These are phyloP conservation scores for Metarhizium album DNA, from an alignment of 2,329 filamentous ascomycete species.

Conservation along the genomic window DNA sequence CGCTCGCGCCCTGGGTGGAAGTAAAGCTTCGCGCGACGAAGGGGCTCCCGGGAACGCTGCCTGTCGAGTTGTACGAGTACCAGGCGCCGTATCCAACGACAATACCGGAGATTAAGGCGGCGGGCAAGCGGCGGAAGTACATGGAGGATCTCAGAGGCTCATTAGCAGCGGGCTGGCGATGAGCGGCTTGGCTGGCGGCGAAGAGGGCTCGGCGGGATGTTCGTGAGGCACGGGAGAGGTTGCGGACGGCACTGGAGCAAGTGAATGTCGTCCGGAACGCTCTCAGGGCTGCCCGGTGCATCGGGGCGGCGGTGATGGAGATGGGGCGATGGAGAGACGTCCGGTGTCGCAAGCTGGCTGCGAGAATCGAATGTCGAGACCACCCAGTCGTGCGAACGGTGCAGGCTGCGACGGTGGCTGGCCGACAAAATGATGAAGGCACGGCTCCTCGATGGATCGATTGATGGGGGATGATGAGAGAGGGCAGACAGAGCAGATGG, in stretches of 20 bases:
- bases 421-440: background rate
- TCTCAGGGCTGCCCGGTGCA: constrained; percentile 64
- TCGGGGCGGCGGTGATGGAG: constrained; percentile 29
- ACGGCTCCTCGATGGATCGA: background rate
- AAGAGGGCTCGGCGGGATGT: constrained; percentile 29
- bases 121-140: constrained; percentile 59
- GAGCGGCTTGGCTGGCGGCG: constrained; percentile 10
- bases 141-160: constrained; percentile 57
- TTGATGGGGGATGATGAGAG: background rate
- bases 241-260: constrained; percentile 51
- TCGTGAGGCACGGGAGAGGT: constrained; percentile 35
- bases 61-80: constrained; percentile 52
- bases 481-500: background rate
- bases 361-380: background rate
- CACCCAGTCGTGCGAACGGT: background rate
- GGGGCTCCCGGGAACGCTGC: constrained; percentile 18
- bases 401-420: background rate
- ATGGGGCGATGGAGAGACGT: background rate
- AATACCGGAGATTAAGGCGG: constrained; percentile 57
- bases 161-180: constrained; percentile 30
- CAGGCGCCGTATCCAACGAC: constrained; percentile 64
- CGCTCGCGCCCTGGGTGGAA: constrained; percentile 24
- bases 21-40: constrained; percentile 31
- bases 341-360: background rate
- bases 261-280: constrained; percentile 58